Evolutionary conservation across 2,329 filamentous ascomycete species (phyloP).

Genomic region (Cladophialophora psammophila): DNA sequence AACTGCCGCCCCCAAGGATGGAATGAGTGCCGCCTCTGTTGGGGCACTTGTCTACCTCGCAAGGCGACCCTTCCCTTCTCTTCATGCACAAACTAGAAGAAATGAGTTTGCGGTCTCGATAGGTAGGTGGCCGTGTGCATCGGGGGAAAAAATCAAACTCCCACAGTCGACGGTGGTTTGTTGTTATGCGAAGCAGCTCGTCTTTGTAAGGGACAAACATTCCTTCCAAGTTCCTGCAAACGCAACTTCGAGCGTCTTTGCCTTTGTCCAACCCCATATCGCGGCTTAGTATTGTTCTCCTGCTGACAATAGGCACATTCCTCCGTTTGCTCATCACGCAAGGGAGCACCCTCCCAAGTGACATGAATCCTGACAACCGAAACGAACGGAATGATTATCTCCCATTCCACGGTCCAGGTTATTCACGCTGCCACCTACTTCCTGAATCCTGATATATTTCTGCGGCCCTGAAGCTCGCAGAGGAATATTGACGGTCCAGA

Average conservation of each 20-base stretch:
- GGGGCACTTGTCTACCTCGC: too few species aligned
- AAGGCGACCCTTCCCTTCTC: too few species aligned
- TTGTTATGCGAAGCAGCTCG: background rate
- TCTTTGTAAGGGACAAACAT: background rate
- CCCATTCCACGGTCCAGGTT: background rate
- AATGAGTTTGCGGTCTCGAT: too few species aligned
- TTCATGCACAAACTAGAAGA: too few species aligned
- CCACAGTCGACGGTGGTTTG: background rate
- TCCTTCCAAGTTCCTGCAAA: background rate
- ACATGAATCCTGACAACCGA: background rate
- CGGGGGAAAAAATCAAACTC: background rate
- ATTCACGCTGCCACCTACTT: background rate
- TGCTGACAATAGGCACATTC: background rate
- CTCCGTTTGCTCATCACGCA: background rate
- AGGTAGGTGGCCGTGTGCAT: background rate
- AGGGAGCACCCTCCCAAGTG: background rate
- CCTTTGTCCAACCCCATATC: background rate
- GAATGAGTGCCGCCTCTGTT: background rate
- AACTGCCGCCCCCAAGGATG: background rate
- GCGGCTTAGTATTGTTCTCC: slow-evolving; percentile 5
- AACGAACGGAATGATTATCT: background rate
- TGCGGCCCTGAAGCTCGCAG: background rate
- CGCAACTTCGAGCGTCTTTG: background rate
- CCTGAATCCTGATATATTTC: background rate
- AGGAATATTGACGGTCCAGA: background rate